phyloP scores from a whole-genome alignment of 768 basidiomycete species.

The Termitomyces sp. region DNA sequence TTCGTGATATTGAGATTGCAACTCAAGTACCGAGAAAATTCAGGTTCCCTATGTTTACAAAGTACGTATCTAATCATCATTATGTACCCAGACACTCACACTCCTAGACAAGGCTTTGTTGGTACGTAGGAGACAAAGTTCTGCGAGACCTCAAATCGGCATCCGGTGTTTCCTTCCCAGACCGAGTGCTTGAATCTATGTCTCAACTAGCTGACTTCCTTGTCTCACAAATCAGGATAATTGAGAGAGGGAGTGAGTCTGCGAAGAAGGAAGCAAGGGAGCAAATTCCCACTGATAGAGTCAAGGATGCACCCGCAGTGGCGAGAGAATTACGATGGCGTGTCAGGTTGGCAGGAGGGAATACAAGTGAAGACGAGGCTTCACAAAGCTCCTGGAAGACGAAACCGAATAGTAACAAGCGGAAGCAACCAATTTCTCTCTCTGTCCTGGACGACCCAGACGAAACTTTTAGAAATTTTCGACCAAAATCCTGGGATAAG shows the following conservation, averaged over 20 bases:
- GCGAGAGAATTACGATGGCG: constrained; percentile 88
- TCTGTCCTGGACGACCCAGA: constrained; percentile 15
- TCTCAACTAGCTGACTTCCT: constrained; percentile 72
- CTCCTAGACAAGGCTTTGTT: constrained; percentile 57
- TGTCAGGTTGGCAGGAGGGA: constrained; percentile 53
- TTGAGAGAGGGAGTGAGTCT: constrained; percentile 68
- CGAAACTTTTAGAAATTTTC: constrained; percentile 57
- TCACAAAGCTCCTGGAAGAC: constrained; percentile 13
- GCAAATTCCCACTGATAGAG: constrained; percentile 71
- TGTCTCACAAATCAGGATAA: constrained; percentile 63
- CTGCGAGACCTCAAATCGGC: constrained; percentile 62
- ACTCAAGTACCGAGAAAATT: constrained; percentile 94
- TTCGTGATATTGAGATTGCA: constrained; percentile 87
- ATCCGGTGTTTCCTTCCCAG: constrained; percentile 23
- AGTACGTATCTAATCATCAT: constrained; percentile 32
- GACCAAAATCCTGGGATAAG: constrained; percentile 61
- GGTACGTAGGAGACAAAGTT: constrained; percentile 86
- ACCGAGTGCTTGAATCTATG: constrained; percentile 67
- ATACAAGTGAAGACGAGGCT: constrained; percentile 65
- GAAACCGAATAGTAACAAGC: constrained; percentile 31
- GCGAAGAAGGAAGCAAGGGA: constrained; percentile 77
- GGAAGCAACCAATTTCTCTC: constrained; percentile 28
- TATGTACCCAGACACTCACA: neutral
- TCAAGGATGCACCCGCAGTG: constrained; percentile 76
- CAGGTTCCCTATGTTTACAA: constrained; percentile 77